phyloP scores from a whole-genome alignment of 2,329 filamentous ascomycete genomes.

The Aspergillus melleus region DNA sequence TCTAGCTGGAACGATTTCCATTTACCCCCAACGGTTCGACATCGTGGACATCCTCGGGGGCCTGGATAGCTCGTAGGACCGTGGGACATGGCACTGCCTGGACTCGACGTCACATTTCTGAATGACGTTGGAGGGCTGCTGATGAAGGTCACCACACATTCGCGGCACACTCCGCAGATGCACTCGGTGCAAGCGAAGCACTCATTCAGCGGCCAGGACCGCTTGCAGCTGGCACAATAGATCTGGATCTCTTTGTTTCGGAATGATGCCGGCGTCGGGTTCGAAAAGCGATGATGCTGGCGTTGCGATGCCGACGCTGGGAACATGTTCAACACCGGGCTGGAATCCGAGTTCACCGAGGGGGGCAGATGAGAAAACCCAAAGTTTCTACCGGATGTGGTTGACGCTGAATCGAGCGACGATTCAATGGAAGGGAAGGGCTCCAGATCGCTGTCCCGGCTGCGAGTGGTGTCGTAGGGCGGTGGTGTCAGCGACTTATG shows the following conservation, averaged over 20 bases:
- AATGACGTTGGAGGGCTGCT: constrained; percentile 42
- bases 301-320: constrained; percentile 36
- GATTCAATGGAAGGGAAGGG: constrained; percentile 91
- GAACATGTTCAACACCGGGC: constrained; percentile 50
- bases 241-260: constrained; percentile 67
- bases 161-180: constrained; percentile 86
- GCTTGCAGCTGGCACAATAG: constrained; percentile 85
- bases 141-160: constrained; percentile 65
- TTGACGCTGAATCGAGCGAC: constrained; percentile 58
- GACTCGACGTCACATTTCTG: constrained; percentile 36
- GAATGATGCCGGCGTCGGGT: constrained; percentile 55
- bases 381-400: constrained; percentile 63
- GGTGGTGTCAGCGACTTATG: constrained; percentile 90
- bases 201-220: constrained; percentile 69
- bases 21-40: constrained; percentile 46
- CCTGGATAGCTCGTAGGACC: constrained; percentile 40
- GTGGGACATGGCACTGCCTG: constrained; percentile 28
- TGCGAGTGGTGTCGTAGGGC: constrained; percentile 56
- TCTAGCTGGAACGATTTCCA: constrained; percentile 52
- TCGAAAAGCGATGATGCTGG: constrained; percentile 44
- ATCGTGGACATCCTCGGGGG: constrained; percentile 47
- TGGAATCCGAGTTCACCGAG: constrained; percentile 68
- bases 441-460: constrained; percentile 61
- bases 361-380: constrained; percentile 67
- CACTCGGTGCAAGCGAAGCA: constrained; percentile 96